phyloP scores from a whole-genome alignment of 805 yeast species.

The Jamesozyma piceae region DNA sequence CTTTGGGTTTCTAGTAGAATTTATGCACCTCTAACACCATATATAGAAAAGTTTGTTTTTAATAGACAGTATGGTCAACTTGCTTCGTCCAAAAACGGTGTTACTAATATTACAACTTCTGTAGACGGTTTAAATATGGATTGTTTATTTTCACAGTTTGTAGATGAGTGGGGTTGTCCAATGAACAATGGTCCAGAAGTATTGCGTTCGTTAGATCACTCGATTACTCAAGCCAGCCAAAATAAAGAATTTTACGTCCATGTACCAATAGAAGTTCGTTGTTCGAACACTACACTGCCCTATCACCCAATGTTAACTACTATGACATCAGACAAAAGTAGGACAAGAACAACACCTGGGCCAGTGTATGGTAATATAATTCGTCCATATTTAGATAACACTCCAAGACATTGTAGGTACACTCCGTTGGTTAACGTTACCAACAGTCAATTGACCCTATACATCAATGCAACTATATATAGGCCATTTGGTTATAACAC shows the following conservation, averaged over 20 bases:
- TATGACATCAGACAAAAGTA: constrained; percentile 21
- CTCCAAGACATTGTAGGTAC: constrained; percentile 54
- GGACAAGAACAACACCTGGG: constrained; percentile 53
- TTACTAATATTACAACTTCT: constrained; percentile 63
- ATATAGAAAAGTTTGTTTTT: constrained; percentile 77
- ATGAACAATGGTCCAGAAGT: constrained; percentile 66
- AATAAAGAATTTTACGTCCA: constrained; percentile 71
- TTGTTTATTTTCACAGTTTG: constrained; percentile 87
- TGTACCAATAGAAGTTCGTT: constrained; percentile 91
- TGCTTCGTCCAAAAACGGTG: constrained; percentile 53
- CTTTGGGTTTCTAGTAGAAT: constrained; percentile 72
- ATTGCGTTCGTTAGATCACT: constrained; percentile 51
- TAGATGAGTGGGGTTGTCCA: constrained; percentile 96
- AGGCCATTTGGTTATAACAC: constrained; percentile 80
- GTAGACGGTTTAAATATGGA: constrained; percentile 91
- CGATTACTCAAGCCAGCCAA: constrained; percentile 50
- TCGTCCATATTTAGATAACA: constrained; percentile 72
- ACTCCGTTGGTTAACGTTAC: constrained; percentile 39
- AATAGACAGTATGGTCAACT: constrained; percentile 71
- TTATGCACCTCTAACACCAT: constrained; percentile 70
- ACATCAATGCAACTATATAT: constrained; percentile 89
- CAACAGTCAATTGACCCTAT: constrained; percentile 72
- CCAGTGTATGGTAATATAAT: constrained; percentile 77
- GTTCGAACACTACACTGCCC: constrained; percentile 68
- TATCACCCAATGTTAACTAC: constrained; percentile 37